Conservation (phyloP, 345 rosid species). For the Sonneratia caseolaris region DNA sequence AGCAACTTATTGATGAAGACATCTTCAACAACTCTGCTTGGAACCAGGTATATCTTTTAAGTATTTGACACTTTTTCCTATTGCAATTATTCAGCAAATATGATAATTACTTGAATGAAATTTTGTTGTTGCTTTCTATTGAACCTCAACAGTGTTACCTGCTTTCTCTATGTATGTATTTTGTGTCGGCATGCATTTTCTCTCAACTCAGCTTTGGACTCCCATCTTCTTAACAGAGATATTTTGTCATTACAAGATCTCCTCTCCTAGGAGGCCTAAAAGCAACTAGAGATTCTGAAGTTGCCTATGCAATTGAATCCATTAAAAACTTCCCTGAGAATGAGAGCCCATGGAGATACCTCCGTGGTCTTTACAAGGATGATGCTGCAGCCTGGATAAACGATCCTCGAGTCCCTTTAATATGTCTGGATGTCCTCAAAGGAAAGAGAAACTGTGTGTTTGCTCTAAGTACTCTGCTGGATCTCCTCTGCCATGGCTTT, state of each 20-base stretch:
- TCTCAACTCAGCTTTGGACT: not conserved
- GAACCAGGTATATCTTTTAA: constrained; percentile 60
- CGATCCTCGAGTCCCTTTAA: constrained; percentile 46
- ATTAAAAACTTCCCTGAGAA: constrained; percentile 51
- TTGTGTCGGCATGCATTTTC: not conserved
- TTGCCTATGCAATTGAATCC: constrained; percentile 49
- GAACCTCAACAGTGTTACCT: not conserved
- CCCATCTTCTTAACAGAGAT: constrained; percentile 40
- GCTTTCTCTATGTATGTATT: not conserved
- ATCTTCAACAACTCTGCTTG: constrained; percentile 88
- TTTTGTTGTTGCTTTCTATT: not conserved
- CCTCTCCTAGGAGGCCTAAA: constrained; percentile 57
- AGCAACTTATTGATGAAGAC: constrained; percentile 63
- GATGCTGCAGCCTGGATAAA: constrained; percentile 36
- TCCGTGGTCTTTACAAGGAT: constrained; percentile 65
- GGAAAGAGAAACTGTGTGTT: constrained; percentile 36
- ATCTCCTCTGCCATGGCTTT: constrained; percentile 64
- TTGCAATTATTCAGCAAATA: not conserved
- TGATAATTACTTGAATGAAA: not conserved
- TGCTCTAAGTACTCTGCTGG: constrained; percentile 64
- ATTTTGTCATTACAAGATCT: constrained; percentile 59
- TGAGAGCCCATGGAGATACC: constrained; percentile 90
- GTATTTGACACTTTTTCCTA: not conserved
- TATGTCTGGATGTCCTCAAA: constrained; percentile 54
- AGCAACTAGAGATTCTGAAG: constrained; percentile 73